These are phyloP conservation scores for Alternaria sp. DNA, from an alignment of 2,329 filamentous ascomycete species.

Conservation along the genomic window DNA sequence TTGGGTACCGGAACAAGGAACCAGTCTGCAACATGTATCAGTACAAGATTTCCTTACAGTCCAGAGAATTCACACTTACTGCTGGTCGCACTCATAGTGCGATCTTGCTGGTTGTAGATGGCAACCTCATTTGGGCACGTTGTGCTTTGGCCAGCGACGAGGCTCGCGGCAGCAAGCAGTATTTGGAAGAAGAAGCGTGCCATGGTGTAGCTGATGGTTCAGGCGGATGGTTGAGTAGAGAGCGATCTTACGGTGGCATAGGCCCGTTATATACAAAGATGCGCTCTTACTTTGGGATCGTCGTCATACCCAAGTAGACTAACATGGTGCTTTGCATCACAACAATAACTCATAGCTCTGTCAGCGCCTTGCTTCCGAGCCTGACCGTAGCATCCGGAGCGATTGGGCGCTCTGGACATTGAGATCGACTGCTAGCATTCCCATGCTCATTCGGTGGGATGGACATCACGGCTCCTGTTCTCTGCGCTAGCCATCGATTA, in stretches of 20 bases:
- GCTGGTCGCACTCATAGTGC: conserved; percentile 11
- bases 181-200: conserved; percentile 1
- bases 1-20: conserved; percentile 11
- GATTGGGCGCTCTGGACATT: neutral
- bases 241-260: neutral
- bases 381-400: neutral
- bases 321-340: neutral
- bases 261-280: neutral
- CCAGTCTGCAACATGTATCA: conserved; percentile 2
- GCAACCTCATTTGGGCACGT: conserved; percentile 15
- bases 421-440: neutral
- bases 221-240: neutral
- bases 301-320: neutral
- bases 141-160: conserved; percentile 1
- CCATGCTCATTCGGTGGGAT: neutral
- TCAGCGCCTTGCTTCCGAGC: neutral
- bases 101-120: conserved; percentile 10
- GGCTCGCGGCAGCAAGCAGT: neutral
- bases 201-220: neutral
- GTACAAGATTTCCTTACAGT: neutral
- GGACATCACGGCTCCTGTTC: neutral
- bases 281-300: neutral
- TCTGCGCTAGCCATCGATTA: neutral
- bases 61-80: neutral
- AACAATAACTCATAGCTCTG: neutral